Percentiles rank a stretch among this genome's conserved stretches.
phyloP scores from a whole-genome alignment of 345 rosid species.

The Murraya paniculata region DNA sequence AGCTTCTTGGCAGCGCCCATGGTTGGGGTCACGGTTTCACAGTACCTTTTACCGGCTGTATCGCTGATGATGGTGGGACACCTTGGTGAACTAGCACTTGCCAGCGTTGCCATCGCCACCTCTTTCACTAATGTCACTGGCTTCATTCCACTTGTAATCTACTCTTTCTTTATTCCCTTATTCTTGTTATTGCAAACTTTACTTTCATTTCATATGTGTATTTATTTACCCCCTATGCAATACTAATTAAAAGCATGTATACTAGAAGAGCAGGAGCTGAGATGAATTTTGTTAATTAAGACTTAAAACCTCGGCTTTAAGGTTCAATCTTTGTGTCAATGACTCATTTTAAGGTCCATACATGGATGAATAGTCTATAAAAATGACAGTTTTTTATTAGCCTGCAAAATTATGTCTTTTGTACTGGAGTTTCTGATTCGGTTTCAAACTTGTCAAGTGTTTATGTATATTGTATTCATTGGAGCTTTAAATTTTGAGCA shows the following conservation, averaged over 20 bases:
- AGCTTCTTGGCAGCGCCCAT: conserved; percentile 30
- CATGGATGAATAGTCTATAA: too few relatives aligned
- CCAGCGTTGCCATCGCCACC: conserved; percentile 25
- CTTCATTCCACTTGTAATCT: conserved; percentile 19
- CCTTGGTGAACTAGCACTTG: conserved; percentile 28
- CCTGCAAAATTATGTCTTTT: neutral
- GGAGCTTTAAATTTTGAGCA: conserved; percentile 1
- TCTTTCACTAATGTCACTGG: conserved; percentile 30
- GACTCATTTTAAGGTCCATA: too few relatives aligned
- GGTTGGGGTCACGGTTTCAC: conserved; percentile 27
- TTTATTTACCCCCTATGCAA: too few relatives aligned
- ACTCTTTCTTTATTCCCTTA: too few relatives aligned
- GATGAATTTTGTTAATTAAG: too few relatives aligned
- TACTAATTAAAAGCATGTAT: too few relatives aligned
- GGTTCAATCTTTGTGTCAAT: neutral
- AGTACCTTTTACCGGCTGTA: conserved; percentile 16
- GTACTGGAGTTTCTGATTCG: neutral
- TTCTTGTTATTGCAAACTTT: too few relatives aligned
- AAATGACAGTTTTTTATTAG: neutral
- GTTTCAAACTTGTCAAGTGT: neutral
- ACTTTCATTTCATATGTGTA: too few relatives aligned
- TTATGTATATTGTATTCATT: neutral
- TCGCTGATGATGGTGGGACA: conserved; percentile 34
- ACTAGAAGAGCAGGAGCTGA: too few relatives aligned
- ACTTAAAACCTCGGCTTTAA: too few relatives aligned